These are phyloP conservation scores for Podaxis carcinomalis DNA, from an alignment of 768 basidiomycete genomes.

Conservation along the genomic window DNA sequence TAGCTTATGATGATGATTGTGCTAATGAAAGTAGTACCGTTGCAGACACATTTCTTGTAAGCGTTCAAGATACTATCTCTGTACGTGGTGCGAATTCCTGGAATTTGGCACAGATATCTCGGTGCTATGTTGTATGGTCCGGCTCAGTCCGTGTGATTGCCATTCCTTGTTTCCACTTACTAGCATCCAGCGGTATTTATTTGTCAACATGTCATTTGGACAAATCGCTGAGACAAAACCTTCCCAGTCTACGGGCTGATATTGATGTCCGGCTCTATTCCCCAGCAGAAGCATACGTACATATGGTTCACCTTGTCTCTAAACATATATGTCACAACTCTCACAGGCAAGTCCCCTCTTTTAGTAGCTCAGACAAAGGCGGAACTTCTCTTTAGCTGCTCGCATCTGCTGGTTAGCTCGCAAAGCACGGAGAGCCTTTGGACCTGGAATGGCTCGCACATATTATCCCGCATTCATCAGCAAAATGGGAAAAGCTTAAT, in stretches of 20 bases:
- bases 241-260: background rate
- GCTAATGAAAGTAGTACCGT: slow-evolving; percentile 6
- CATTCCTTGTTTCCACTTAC: slow-evolving; percentile 22
- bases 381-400: slow-evolving; percentile 20
- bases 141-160: slow-evolving; percentile 22
- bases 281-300: slow-evolving; percentile 24
- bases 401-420: slow-evolving; percentile 30
- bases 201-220: background rate
- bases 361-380: background rate
- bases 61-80: background rate
- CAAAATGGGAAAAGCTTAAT: no score
- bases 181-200: slow-evolving; percentile 27
- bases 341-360: slow-evolving; percentile 26
- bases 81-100: background rate
- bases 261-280: slow-evolving; percentile 18
- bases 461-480: slow-evolving; percentile 19
- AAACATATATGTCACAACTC: slow-evolving; percentile 29
- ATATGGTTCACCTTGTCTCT: slow-evolving; percentile 27
- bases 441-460: slow-evolving; percentile 22
- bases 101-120: slow-evolving; percentile 19
- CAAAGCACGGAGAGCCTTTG: slow-evolving; percentile 22
- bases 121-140: slow-evolving; percentile 37
- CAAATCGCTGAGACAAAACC: background rate
- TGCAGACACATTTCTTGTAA: slow-evolving; percentile 13
- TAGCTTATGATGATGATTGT: background rate